Evolutionary conservation across 1,284 basidiomycete genomes (phyloP), one percentile per base, ranked within the genome.

Genomic region (Moniliophthora roreri): DNA sequence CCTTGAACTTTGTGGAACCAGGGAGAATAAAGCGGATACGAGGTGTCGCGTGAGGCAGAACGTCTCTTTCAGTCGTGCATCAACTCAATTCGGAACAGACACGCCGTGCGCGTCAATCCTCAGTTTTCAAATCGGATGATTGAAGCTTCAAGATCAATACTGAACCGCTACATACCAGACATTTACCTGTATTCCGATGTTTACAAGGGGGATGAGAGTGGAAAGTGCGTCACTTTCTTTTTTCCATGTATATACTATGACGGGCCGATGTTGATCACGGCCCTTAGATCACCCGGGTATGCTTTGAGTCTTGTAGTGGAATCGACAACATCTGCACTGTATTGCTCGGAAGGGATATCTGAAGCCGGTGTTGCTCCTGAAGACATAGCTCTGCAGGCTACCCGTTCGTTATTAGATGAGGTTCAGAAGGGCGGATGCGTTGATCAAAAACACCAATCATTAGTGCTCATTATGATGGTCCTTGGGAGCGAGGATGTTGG

Each of bases 121-220:
- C 95, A 99, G 66, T 93, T 99, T 67, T 95, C 95, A 2, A 98
- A 98, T 69, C 84, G 97, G 44, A 93, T 99, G 87, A 97, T 99
- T 53, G 96, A 98, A 64, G 82, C 94, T 1, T 87, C 93, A 9
- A 84, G 97, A 39, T 91, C 91, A 2, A 80, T 99, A 21, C 79
- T 99, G 35, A 98, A 98, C 66, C 87, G 95, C 3, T 98, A 93
- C 70, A 97, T 99, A 57, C 96, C 96, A 23, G 97, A 99, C 67
- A 93, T 98, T 26, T 98, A 99, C 70, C 83, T 99, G 24, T 97
- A 98, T 68, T 97, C 97, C 1, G 97, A 99, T 63, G 95, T 98
- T 11, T 99, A 98, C 74, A 95, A 97, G 66, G 95, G 95, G 8
- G 92, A 95, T 21, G 97, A 99, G 58, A 93, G 93, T 58, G 97